Evolutionary conservation across 148 eudicot species (phyloP).

Genomic region (Nyssa sinensis): DNA sequence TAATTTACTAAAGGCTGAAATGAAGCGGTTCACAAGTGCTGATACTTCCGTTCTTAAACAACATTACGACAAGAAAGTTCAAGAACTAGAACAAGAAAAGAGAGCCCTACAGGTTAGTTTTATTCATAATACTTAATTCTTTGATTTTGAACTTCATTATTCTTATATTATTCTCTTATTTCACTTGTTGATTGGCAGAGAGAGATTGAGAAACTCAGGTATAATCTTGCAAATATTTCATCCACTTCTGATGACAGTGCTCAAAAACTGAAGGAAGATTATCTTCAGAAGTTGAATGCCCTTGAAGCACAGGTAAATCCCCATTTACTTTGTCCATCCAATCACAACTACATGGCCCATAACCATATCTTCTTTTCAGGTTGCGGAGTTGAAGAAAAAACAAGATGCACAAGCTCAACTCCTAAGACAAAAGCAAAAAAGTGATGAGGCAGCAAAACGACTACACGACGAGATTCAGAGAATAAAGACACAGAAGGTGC

Average conservation of each 20-base stretch:
- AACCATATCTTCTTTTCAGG: slow-evolving; percentile 40
- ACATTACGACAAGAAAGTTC: slow-evolving; percentile 90
- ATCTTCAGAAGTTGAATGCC: slow-evolving; percentile 83
- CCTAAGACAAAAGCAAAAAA: slow-evolving; percentile 85
- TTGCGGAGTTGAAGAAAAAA: slow-evolving; percentile 81
- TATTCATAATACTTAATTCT: background rate
- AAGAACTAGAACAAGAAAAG: slow-evolving; percentile 87
- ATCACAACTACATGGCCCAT: background rate
- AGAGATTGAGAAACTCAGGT: slow-evolving; percentile 83
- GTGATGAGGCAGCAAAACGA: slow-evolving; percentile 94
- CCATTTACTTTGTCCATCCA: slow-evolving; percentile 7
- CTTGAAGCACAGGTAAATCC: slow-evolving; percentile 79
- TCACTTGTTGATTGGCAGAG: slow-evolving; percentile 44
- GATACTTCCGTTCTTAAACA: slow-evolving; percentile 82
- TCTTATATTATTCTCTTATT: slow-evolving; percentile 4
- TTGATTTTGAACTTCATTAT: background rate
- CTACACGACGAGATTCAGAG: slow-evolving; percentile 96
- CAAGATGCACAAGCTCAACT: slow-evolving; percentile 99
- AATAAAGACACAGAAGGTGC: slow-evolving; percentile 91
- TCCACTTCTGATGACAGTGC: slow-evolving; percentile 74
- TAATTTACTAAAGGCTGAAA: slow-evolving; percentile 66
- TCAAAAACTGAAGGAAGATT: slow-evolving; percentile 85
- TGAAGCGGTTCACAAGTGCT: slow-evolving; percentile 65
- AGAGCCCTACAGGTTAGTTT: slow-evolving; percentile 66
- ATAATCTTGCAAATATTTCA: slow-evolving; percentile 70